Evolutionary conservation across 192 early-diverging fungal species (phyloP).

Genomic region (Umbelopsis ramanniana): DNA sequence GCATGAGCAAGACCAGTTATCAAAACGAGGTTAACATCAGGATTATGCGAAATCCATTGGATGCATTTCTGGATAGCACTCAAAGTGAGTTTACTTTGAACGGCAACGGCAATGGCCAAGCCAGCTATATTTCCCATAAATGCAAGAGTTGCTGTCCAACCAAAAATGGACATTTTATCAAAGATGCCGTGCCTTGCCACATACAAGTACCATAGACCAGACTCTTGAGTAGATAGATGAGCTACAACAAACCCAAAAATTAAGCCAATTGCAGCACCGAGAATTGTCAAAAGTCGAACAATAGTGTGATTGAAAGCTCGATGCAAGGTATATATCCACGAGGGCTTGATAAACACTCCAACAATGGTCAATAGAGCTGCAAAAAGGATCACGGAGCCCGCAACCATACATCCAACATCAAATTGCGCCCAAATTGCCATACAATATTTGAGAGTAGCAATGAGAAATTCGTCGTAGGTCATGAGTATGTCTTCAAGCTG

Average conservation of each 20-base stretch:
- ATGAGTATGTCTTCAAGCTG: constrained; percentile 25
- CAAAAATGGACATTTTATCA: constrained; percentile 35
- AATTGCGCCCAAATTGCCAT: constrained; percentile 94
- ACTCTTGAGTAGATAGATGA: background rate
- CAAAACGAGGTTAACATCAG: constrained; percentile 17
- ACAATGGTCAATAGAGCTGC: constrained; percentile 25
- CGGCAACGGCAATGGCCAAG: background rate
- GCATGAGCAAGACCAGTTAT: constrained; percentile 53
- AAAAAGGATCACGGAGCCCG: constrained; percentile 68
- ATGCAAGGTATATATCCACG: background rate
- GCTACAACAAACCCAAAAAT: background rate
- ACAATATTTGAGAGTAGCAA: constrained; percentile 67
- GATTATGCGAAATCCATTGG: background rate
- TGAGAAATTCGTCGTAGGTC: constrained; percentile 50
- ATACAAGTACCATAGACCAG: background rate
- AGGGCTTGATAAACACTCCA: background rate
- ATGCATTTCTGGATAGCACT: background rate
- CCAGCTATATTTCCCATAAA: background rate
- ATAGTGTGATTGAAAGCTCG: constrained; percentile 20
- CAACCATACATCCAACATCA: constrained; percentile 74
- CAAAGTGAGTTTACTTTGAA: background rate
- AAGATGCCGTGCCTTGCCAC: constrained; percentile 25
- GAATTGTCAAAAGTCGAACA: constrained; percentile 28
- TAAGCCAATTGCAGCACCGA: background rate
- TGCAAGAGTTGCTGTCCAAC: constrained; percentile 19